Evolutionary conservation across 805 yeast species (phyloP), one percentile per base, ranked within the genome.

Genomic region (Wickerhamiella spandovensis): DNA sequence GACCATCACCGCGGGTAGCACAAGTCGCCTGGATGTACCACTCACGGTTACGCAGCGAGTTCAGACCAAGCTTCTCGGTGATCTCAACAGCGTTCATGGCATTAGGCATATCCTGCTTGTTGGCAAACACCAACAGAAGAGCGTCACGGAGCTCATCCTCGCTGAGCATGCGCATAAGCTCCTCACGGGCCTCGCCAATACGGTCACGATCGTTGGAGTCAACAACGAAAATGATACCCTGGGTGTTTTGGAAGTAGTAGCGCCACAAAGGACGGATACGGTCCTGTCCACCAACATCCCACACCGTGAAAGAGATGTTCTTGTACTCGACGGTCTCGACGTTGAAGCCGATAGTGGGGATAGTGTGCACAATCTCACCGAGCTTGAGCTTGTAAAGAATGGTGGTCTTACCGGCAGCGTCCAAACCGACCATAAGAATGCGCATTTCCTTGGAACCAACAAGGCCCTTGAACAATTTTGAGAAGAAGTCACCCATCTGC

Each of bases 241-340:
- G 97, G 55, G 97, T 87, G 79, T 90, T 90, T 74, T 90, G 95
- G 85, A 81, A 90, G 72, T 90, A 90, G 73, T 90, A 95, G 80
- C 97, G 84, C 97, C 97, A 90, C 71, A 90, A 76, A 53, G 97
- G 96, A 76, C 97, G 85, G 66, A 90, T 90, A 75, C 89, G 89
- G 72, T 88, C 96, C 77, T 90, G 97, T 79, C 97, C 97, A 84
- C 97, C 97, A 63, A 89, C 96, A 79, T 90, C 97, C 97, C 97
- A 88, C 58, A 88, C 96, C 54, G 95, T 87, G 75, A 88, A 88
- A 44, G 95, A 83, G 70, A 88, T 86, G 81, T 88, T 88, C 76
- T 87, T 88, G 78, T 88, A 87, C 76, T 88, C 95, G 64, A 88
- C 95, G 55, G 96, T 88, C 74, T 88, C 97, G 62, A 88, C 97